These are phyloP conservation scores for Apophysomyces ossiformis DNA, from an alignment of 371 early-diverging fungal genomes.

Conservation along the genomic window DNA sequence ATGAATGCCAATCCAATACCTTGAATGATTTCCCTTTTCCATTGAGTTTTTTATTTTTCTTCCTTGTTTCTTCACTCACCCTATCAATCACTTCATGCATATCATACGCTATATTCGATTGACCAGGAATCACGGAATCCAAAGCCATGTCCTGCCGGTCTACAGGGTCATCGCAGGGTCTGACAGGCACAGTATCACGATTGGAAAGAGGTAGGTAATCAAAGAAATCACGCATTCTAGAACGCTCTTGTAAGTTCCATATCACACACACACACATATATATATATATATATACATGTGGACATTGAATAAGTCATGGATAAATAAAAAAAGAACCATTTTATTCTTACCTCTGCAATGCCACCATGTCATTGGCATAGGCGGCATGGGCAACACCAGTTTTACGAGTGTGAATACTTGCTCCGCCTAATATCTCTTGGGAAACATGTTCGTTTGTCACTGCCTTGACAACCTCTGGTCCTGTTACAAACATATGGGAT, in stretches of 20 bases:
- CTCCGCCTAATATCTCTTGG: slow-evolving; percentile 97
- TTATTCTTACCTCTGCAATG: slow-evolving; percentile 66
- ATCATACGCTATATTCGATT: slow-evolving; percentile 95
- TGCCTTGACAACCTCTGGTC: slow-evolving; percentile 96
- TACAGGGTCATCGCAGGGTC: slow-evolving; percentile 75
- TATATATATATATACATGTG: not conserved
- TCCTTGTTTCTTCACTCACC: slow-evolving; percentile 32
- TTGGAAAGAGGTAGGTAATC: slow-evolving; percentile 91
- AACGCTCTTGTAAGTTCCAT: not conserved
- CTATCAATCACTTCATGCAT: slow-evolving; percentile 89
- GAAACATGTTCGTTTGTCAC: slow-evolving; percentile 95
- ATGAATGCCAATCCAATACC: slow-evolving; percentile 85
- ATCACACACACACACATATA: not conserved
- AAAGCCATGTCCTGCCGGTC: slow-evolving; percentile 81
- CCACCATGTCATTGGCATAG: slow-evolving; percentile 94
- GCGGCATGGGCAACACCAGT: slow-evolving; percentile 92
- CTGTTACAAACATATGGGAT: slow-evolving; percentile 97
- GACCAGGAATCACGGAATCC: slow-evolving; percentile 86
- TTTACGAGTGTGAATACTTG: slow-evolving; percentile 87
- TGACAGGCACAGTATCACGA: slow-evolving; percentile 67
- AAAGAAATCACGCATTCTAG: slow-evolving; percentile 81
- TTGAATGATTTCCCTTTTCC: slow-evolving; percentile 17
- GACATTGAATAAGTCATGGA: too few relatives aligned
- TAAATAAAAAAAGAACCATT: not conserved
- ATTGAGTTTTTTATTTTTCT: not conserved